These are phyloP conservation scores for Apophysomyces ossiformis DNA, from an alignment of 371 early-diverging fungal genomes.

Conservation along the genomic window DNA sequence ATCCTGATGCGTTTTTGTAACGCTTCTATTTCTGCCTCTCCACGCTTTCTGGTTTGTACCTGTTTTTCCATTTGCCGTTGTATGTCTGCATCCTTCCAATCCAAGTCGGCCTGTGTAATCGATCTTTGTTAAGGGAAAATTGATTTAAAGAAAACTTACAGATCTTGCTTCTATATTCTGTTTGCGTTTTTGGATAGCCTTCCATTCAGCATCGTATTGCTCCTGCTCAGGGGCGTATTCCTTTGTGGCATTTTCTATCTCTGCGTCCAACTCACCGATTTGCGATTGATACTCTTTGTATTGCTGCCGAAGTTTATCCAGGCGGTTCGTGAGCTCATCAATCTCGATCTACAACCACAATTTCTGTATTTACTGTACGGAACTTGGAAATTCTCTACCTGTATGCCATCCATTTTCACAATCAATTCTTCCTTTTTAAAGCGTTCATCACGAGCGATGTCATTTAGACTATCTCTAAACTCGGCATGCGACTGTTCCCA, in stretches of 20 bases:
- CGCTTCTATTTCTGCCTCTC: constrained; percentile 11
- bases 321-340: constrained; percentile 21
- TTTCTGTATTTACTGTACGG: background rate
- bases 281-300: constrained; percentile 17
- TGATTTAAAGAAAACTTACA: background rate
- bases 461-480: constrained; percentile 21
- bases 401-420: constrained; percentile 13
- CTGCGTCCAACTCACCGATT: constrained; percentile 7
- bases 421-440: constrained; percentile 15
- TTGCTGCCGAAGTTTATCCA: constrained; percentile 14
- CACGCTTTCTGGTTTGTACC: constrained; percentile 8
- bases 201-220: constrained; percentile 13
- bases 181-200: constrained; percentile 14
- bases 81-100: constrained; percentile 13
- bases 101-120: constrained; percentile 7
- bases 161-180: constrained; percentile 19
- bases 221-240: constrained; percentile 20
- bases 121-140: background rate
- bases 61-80: constrained; percentile 17
- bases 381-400: background rate
- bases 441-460: constrained; percentile 23
- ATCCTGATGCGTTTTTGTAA: constrained; percentile 11
- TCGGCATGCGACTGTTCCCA: constrained; percentile 32
- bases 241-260: constrained; percentile 17
- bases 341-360: constrained; percentile 15